A percentile compares a stretch with the other conserved stretches of the same genome.
Conservation (phyloP, 129 eudicot genomes). For the Cynara cardunculus region DNA sequence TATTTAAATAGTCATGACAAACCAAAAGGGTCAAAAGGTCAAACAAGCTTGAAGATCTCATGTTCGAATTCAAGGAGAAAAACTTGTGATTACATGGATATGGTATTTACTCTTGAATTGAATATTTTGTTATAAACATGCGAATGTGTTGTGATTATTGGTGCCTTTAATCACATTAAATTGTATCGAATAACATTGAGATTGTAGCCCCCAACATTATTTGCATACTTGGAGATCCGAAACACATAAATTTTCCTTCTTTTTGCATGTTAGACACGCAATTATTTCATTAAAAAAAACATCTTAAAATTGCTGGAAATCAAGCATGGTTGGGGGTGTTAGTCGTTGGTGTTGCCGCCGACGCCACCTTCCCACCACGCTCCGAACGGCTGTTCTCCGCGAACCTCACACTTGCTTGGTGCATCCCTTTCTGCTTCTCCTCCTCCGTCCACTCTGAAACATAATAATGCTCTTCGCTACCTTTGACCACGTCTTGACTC, state of each 20-base stretch:
- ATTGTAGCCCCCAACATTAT: background rate
- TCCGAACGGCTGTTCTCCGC: conserved; percentile 75
- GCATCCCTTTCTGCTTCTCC: conserved; percentile 70
- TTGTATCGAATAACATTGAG: background rate
- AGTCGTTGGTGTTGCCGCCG: conserved; percentile 48
- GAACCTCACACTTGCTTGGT: conserved; percentile 63
- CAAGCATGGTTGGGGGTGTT: conserved; percentile 54
- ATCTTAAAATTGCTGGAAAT: background rate
- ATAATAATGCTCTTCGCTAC: conserved; percentile 51
- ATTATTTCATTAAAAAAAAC: background rate
- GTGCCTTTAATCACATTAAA: background rate
- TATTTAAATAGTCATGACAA: too few relatives aligned
- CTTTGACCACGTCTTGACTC: conserved; percentile 33
- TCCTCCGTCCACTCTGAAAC: conserved; percentile 63
- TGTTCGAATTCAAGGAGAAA: too few relatives aligned
- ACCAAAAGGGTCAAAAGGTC: too few relatives aligned
- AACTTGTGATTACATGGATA: too few relatives aligned
- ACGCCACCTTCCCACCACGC: conserved; percentile 56
- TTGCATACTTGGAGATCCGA: background rate
- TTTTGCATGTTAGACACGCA: background rate
- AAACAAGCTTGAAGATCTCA: too few relatives aligned
- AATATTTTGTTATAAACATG: background rate
- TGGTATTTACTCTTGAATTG: too few relatives aligned
- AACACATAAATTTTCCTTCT: background rate
- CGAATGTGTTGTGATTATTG: background rate